Conservation (phyloP, 306 rosid species). For the Lupinus albus region DNA sequence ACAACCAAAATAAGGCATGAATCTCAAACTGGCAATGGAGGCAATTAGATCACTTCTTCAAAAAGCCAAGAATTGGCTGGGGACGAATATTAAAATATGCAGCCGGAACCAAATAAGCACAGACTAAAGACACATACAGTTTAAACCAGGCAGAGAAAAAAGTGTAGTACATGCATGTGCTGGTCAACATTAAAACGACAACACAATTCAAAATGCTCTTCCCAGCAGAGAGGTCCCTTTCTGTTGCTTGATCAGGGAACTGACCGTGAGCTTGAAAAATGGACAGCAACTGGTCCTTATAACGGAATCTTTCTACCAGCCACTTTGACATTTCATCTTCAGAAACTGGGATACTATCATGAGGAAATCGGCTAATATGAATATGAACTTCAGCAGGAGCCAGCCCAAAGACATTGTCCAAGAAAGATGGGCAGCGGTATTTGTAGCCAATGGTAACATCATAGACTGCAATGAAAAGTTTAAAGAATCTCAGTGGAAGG, state of each 20-base stretch:
- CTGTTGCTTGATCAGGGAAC: slow-evolving; percentile 64
- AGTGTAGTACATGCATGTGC: slow-evolving; percentile 49
- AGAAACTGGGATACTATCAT: slow-evolving; percentile 57
- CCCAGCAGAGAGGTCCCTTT: slow-evolving; percentile 54
- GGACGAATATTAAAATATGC: slow-evolving; percentile 65
- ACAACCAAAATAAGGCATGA: slow-evolving; percentile 32
- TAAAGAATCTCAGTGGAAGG: not conserved
- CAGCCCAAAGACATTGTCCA: slow-evolving; percentile 72
- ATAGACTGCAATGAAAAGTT: slow-evolving; percentile 57
- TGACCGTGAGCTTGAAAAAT: slow-evolving; percentile 60
- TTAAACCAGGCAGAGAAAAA: slow-evolving; percentile 64
- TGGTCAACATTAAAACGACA: slow-evolving; percentile 47
- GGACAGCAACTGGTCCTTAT: slow-evolving; percentile 70
- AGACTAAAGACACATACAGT: slow-evolving; percentile 56
- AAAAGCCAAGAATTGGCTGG: slow-evolving; percentile 48
- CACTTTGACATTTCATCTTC: slow-evolving; percentile 58
- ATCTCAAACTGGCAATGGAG: slow-evolving; percentile 22
- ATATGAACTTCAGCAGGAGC: slow-evolving; percentile 84
- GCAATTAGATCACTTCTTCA: slow-evolving; percentile 36
- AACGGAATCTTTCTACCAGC: slow-evolving; percentile 55
- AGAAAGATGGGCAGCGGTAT: slow-evolving; percentile 68
- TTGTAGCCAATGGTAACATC: slow-evolving; percentile 78
- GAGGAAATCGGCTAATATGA: slow-evolving; percentile 51
- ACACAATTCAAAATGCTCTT: slow-evolving; percentile 55
- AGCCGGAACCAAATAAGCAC: slow-evolving; percentile 64